Base-by-base conservation (phyloP, 2,329 filamentous ascomycete species). In the Karstenula rhodostoma region DNA sequence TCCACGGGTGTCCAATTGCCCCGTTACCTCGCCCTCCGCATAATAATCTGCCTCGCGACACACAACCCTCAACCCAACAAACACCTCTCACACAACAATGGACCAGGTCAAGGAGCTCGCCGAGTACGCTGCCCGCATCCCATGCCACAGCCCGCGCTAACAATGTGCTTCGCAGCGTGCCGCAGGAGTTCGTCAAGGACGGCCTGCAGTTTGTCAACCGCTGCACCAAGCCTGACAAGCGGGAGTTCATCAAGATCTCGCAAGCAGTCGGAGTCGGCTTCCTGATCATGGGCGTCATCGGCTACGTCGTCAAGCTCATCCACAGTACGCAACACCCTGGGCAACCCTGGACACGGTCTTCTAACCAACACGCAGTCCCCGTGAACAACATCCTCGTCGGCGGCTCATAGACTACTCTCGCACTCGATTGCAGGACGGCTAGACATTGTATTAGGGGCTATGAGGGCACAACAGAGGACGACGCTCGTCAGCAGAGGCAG, bases 31-130 rank as follows among this genome's bases (percentile, higher is more conserved):
- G 29, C 49, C 29, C 51, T 42, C 27, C 42, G 8, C 29, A 32
- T 44, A 44, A 44, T 44, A 22, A 44, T 44, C 19, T 13, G 10
- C 37, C 19, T 57, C 49, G 56, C 53, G 25, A 49, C 37, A 23
- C 42, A 32, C 27, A 23, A 43, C 51, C 56, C 10, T 47, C 53
- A 22, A 13, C 52, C 23, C 47, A 25, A 46, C 46, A 33, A 37
- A 25, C 37, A 23, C 44, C 55, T 22, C 44, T 17, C 58, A 58
- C 60, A 53, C 70, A 75, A 88, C 88, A 86, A 84, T 87, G 78
- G 89, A 90, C 77, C 85, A 89, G 77, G 78, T 91, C 71, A 87
- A 90, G 78, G 88, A 91, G 75, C 81, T 92, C 72, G 85, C 90
- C 75, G 89, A 92, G 74, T 75, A 76, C 55, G 73, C 60, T n/a